Evolutionary conservation across 345 rosid genomes (phyloP), one percentile per base, ranked within the genome.

Genomic region (Lenwebbia sp.): DNA sequence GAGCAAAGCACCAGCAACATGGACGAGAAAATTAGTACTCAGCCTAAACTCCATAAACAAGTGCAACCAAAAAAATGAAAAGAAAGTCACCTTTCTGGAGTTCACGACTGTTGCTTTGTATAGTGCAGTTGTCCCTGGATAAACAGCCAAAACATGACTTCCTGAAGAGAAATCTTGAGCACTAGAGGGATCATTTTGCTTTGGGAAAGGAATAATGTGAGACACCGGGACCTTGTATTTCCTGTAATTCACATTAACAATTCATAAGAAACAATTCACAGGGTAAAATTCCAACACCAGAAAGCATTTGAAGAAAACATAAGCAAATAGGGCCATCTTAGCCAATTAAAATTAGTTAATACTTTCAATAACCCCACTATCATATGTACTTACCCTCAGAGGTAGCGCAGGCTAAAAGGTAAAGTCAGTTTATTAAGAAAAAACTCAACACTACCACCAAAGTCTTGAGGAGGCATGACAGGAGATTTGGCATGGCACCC

Each of bases 61-160:
- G 41, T 13, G 82, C 54, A 51, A 65, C 33, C 37, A 17, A 58
- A 13, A n/a, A 54, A 83, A 65, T 56, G 56, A 23, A 50, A 47
- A 10, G 62, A 85, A 82, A 44, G 44, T 86, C 75, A 94, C 98
- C 98, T 91, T 95, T 86, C 98, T 91, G 85, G 96, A 87, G 86
- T 88, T 92, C 54, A 94, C 92, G 28, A 97, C 98, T 58, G 99
- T 97, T 62, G 99, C 99, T 92, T 96, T 97, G 75, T 96, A 97
- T 40, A 97, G 96, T 28, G 98, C 95, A 37, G 99, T 96, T 60
- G 99, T 97, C 90, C 98, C 99, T 4, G 99, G 99, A 93, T 97
- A 97, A 86, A 97, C 99, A 26, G 99, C 99, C 92, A 97, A 93
- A 83, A 96, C 99, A 58, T 91, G 96, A 86, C 90, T 91, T 86